phyloP scores from a whole-genome alignment of 352 stramenopile species.

The Peronospora belbahrii region DNA sequence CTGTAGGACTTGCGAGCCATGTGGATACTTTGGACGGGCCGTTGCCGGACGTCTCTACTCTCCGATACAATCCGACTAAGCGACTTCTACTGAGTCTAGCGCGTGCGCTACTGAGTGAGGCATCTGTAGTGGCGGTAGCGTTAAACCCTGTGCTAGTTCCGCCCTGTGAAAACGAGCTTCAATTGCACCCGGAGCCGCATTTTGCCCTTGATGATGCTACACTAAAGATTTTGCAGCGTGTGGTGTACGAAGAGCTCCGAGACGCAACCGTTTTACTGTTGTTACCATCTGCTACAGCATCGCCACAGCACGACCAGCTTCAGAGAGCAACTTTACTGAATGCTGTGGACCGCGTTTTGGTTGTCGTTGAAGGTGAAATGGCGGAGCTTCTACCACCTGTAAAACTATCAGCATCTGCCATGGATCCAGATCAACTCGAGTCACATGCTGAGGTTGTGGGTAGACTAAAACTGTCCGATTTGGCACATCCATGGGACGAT shows the following conservation, averaged over 20 bases:
- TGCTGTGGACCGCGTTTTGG: slow-evolving; percentile 93
- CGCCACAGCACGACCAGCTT: slow-evolving; percentile 16
- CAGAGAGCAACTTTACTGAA: slow-evolving; percentile 67
- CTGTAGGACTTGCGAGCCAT: slow-evolving; percentile 50
- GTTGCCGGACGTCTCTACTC: slow-evolving; percentile 60
- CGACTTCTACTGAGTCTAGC: slow-evolving; percentile 95
- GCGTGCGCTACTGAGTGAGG: slow-evolving; percentile 88
- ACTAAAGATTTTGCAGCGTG: slow-evolving; percentile 49
- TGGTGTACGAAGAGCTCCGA: slow-evolving; percentile 85
- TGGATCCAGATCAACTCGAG: slow-evolving; percentile 33
- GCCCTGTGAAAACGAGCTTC: slow-evolving; percentile 11
- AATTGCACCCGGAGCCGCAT: slow-evolving; percentile 7
- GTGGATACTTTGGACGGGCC: slow-evolving; percentile 49
- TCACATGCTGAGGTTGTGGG: slow-evolving; percentile 10
- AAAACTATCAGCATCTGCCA: slow-evolving; percentile 37
- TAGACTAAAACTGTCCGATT: slow-evolving; percentile 18
- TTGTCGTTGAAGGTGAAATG: slow-evolving; percentile 89
- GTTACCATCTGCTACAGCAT: slow-evolving; percentile 82
- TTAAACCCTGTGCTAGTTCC: slow-evolving; percentile 20
- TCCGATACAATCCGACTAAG: slow-evolving; percentile 91
- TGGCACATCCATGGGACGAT: slow-evolving; percentile 10
- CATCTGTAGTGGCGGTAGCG: slow-evolving; percentile 78
- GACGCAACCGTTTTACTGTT: slow-evolving; percentile 94
- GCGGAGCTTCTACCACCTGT: slow-evolving; percentile 80
- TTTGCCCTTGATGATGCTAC: slow-evolving; percentile 57